Evolutionary conservation across 805 yeast species (phyloP), one percentile per base, ranked within the genome.

Genomic region (Wickerhamomyces canadensis): DNA sequence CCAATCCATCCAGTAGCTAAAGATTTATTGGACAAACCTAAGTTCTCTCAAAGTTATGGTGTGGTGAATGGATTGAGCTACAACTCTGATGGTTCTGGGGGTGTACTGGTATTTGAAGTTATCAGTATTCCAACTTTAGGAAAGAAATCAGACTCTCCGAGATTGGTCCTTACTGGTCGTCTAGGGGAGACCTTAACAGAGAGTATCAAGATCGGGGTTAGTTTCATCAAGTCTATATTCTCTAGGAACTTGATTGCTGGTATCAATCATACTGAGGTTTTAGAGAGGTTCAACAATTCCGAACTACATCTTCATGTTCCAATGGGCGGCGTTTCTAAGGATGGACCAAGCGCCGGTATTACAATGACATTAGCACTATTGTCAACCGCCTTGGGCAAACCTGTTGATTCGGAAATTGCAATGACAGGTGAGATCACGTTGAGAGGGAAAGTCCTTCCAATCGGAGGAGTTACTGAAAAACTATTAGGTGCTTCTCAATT

Each of bases 381-480:
- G 26, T 87, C 96, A 0, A 68, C 84, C 46, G 84, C 93, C 2
- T 52, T 82, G 19, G 67, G 74, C 45, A 70, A 65, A 37, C 71
- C 86, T 0, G 64, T 70, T 23, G 62, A 65, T 17, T 41, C 58
- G 12, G 62, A 65, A 35, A 62, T 82, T 34, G 94, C 94, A 35
- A 82, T 85, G 93, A 85, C 95, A 1, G 95, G 95, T 5, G 95
- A 84, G 56, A 78, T 84, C 42, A 83, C 93, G 0, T 67, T 85
- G 4, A 63, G 91, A 31, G 95, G 95, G 5, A 68, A 80, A 47
- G 82, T 85, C 0, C 63, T 85, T 31, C 89, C 89, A 8, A 84
- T 85, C 47, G 95, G 95, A 5, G 95, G 95, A 1, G 68, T 84
- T 19, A 73, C 79, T 37, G 95, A 84, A 58, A 84, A 84, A 58